Percentiles rank a stretch among this genome's conserved stretches.
Conservation (phyloP, 352 stramenopile genomes). For the Pilasporangium apinafurcum region DNA sequence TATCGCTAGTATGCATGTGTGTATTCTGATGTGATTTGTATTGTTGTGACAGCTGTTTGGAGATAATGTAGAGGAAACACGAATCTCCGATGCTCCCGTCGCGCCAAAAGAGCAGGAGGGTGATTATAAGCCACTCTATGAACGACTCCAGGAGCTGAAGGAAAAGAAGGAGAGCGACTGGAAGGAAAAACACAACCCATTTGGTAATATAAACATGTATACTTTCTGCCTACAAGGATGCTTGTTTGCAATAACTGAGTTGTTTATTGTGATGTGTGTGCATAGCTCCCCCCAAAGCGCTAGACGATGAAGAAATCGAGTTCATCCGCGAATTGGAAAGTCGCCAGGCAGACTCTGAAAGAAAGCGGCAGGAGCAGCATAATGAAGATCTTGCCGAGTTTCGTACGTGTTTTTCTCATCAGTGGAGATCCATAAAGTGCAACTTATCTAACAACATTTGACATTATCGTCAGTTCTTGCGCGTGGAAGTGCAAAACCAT, state of each 20-base stretch:
- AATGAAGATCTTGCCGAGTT: slow-evolving; percentile 71
- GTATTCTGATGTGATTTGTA: not conserved
- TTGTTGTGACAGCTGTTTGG: slow-evolving; percentile 59
- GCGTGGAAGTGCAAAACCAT: not conserved
- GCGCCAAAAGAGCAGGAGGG: slow-evolving; percentile 24
- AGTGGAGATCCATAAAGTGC: too few relatives aligned
- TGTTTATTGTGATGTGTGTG: not conserved
- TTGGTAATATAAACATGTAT: too few relatives aligned
- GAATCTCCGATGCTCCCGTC: slow-evolving; percentile 59
- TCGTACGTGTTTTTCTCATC: slow-evolving; percentile 23
- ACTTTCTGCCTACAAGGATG: not conserved
- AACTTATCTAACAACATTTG: too few relatives aligned
- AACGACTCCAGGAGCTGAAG: slow-evolving; percentile 71
- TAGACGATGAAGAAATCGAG: slow-evolving; percentile 81
- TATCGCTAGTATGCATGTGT: not conserved
- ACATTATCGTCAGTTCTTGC: not conserved
- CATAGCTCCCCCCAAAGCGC: slow-evolving; percentile 72
- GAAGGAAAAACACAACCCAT: slow-evolving; percentile 88
- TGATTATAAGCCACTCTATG: slow-evolving; percentile 73
- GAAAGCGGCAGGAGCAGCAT: slow-evolving; percentile 54
- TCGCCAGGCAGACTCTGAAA: slow-evolving; percentile 36
- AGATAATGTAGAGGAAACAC: slow-evolving; percentile 80
- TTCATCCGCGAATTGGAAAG: slow-evolving; percentile 73
- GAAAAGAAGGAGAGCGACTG: slow-evolving; percentile 82
- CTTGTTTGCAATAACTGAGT: too few relatives aligned